Base-by-base conservation (phyloP, 768 basidiomycete genomes). In the Mycena vitilis region DNA sequence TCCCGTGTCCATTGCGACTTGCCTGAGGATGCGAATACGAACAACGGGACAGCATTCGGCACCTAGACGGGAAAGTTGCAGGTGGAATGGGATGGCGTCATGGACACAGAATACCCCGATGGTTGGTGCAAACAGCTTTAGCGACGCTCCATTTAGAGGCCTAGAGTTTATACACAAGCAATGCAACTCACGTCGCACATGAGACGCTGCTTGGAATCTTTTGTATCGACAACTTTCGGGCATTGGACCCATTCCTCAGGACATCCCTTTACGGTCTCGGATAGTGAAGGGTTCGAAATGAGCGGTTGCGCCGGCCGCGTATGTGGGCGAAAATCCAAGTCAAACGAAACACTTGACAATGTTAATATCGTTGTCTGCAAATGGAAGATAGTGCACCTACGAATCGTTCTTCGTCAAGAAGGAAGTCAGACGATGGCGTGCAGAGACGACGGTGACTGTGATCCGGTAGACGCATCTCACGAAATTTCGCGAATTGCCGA, bases 191-290 rank as follows among this genome's bases (percentile, higher is more conserved):
- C 65, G 20, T 66, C 59, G 38, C 65, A 66, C 12, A 48, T n/a
- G 34, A 60, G 10, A 15, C 16, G 44, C 30, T 3, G 30, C 30
- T 30, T 30, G 44, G 5, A n/a, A 22, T 7, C 23, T 23, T 5
- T 4, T 23, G 20, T 2, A 20, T 22, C 5, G 13, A 52, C 60
- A 0, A 40, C 15, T 20, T 38, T 54, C 18, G 58, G 16, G 9
- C 25, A 53, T 36, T 66, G 65, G 23, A 15, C 22, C 65, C 65
- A 66, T 45, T 66, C 65, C 34, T 66, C 65, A 2, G 65, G 65
- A 20, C 59, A 61, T 16, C n/a, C 18, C 53, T 66, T 66, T 20
- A 61, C 53, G 4, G 65, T 66, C 13, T 38, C 65, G 36, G 49
- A 25, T 5, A 66, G 20, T 2, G 65, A 66, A 18, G 65, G 59